Conservation (phyloP, 805 yeast genomes). For the Alloascoidea africana region DNA sequence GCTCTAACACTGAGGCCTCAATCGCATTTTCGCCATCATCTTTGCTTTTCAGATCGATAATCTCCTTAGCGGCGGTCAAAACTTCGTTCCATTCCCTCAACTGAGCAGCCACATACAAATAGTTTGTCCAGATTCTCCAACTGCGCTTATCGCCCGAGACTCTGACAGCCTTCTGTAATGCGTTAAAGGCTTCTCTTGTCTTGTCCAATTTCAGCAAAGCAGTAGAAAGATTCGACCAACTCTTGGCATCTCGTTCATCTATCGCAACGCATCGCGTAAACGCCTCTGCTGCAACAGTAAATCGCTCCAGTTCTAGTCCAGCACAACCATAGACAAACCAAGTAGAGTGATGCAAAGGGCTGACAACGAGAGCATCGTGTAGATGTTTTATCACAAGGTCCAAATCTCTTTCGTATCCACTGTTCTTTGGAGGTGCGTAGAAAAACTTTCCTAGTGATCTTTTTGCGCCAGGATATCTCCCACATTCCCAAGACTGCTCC, state of each 20-base stretch:
- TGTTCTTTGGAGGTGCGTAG: slow-evolving; percentile 44
- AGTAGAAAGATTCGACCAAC: slow-evolving; percentile 89
- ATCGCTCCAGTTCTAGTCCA: slow-evolving; percentile 60
- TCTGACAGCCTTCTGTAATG: slow-evolving; percentile 66
- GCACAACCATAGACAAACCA: slow-evolving; percentile 92
- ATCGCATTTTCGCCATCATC: slow-evolving; percentile 45
- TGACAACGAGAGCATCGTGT: slow-evolving; percentile 56
- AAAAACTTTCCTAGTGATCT: slow-evolving; percentile 63
- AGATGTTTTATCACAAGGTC: slow-evolving; percentile 46
- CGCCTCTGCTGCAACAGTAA: slow-evolving; percentile 75
- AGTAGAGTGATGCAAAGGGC: slow-evolving; percentile 62
- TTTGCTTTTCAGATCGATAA: slow-evolving; percentile 43
- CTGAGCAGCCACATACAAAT: slow-evolving; percentile 64
- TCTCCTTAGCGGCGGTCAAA: slow-evolving; percentile 50
- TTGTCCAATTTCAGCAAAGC: slow-evolving; percentile 54
- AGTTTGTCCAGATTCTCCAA: slow-evolving; percentile 89
- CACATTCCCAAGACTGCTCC: slow-evolving; percentile 74
- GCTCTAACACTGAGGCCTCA: slow-evolving; percentile 64
- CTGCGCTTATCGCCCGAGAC: slow-evolving; percentile 52
- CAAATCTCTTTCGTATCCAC: slow-evolving; percentile 37
- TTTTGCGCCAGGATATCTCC: slow-evolving; percentile 74
- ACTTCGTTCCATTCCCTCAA: slow-evolving; percentile 85
- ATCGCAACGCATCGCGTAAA: slow-evolving; percentile 81
- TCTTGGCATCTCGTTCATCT: slow-evolving; percentile 64
- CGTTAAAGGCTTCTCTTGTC: slow-evolving; percentile 66